Base-by-base conservation (phyloP, 2,329 filamentous ascomycete species). In the Stachybotrys chlorohalonatus region DNA sequence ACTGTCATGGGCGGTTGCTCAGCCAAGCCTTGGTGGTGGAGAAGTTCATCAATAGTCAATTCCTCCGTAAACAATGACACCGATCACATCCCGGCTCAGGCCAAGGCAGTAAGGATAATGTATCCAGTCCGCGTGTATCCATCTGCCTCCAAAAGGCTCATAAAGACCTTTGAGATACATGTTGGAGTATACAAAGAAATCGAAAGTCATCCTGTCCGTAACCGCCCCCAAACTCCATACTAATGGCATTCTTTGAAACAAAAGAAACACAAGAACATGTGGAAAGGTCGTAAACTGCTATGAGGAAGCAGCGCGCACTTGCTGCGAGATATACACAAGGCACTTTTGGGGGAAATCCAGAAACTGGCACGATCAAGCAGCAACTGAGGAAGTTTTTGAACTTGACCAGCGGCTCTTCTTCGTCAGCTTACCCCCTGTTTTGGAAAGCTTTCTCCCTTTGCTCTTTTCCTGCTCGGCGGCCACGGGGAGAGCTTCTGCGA, bases 361-460 rank as follows among this genome's bases (percentile, higher is more conserved):
- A 42, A 9, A 13, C 46, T 47, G 11, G 46, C 46, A 16, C 13
- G n/a, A 39, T 53, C 36, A 62, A 11, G 55, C 61, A 6, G 57
- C 53, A 49, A 64, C 54, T 6, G 55, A 54, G 6, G 57, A 50
- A 1, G 56, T 39, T 49, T 64, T 64, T 11, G 62, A 61, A 15
- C 49, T 54, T 13, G 58, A 58, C 59, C 61, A 63, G 45, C 59
- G 61, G n/a, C 58, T 60, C 52, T 63, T 66, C 54, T 63, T 64
- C 32, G 39, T 13, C 5, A 65, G 54, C 39, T 60, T 64, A 36
- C 58, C 53, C 1, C 60, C 56, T 11, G 59, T 59, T 54, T 73
- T 74, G 56, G 67, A 68, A 11, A 69, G 56, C 16, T 61, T 64
- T 62, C 68, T 64, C 15, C 54, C 55, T 17, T 60, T 64, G 45